phyloP scores from a whole-genome alignment of 2,329 filamentous ascomycete species.

The Diaporthe eres region DNA sequence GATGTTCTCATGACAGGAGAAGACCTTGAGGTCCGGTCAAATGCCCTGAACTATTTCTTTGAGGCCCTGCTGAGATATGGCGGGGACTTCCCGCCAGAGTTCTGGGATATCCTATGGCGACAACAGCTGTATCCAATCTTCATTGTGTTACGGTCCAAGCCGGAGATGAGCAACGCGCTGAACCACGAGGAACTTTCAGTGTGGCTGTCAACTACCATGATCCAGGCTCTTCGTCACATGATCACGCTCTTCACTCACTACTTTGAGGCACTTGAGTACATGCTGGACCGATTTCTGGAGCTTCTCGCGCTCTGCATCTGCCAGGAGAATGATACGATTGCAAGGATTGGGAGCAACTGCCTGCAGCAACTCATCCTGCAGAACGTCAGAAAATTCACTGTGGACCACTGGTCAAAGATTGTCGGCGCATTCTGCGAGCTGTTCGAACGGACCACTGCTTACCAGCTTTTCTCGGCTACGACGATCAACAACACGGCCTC shows the following conservation, averaged over 20 bases:
- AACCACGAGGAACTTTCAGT: slow-evolving; percentile 98
- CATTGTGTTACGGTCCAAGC: slow-evolving; percentile 95
- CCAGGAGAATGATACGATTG: slow-evolving; percentile 98
- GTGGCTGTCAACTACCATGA: slow-evolving; percentile 99
- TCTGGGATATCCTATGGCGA: slow-evolving; percentile 98
- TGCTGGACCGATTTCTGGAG: slow-evolving; percentile 97
- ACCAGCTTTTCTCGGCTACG: slow-evolving; percentile 92
- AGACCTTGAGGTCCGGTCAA: slow-evolving; percentile 93
- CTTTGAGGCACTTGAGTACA: slow-evolving; percentile 95
- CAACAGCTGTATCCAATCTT: slow-evolving; percentile 98
- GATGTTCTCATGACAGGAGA: slow-evolving; percentile 99
- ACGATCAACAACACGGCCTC: slow-evolving; percentile 68
- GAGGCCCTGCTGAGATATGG: slow-evolving; percentile 92
- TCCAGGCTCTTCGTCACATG: slow-evolving; percentile 97
- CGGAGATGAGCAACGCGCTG: slow-evolving; percentile 94
- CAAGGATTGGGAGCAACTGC: slow-evolving; percentile 97
- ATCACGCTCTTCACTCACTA: slow-evolving; percentile 99
- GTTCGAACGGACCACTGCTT: slow-evolving; percentile 93
- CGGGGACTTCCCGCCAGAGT: slow-evolving; percentile 90
- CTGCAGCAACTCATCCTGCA: slow-evolving; percentile 96
- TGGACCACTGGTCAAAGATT: slow-evolving; percentile 92
- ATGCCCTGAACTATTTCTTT: slow-evolving; percentile 95
- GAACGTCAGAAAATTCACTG: slow-evolving; percentile 92
- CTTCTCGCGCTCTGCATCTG: slow-evolving; percentile 96
- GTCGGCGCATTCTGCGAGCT: slow-evolving; percentile 96